phyloP scores from a whole-genome alignment of 306 rosid genomes.

The Quercus variabilis region DNA sequence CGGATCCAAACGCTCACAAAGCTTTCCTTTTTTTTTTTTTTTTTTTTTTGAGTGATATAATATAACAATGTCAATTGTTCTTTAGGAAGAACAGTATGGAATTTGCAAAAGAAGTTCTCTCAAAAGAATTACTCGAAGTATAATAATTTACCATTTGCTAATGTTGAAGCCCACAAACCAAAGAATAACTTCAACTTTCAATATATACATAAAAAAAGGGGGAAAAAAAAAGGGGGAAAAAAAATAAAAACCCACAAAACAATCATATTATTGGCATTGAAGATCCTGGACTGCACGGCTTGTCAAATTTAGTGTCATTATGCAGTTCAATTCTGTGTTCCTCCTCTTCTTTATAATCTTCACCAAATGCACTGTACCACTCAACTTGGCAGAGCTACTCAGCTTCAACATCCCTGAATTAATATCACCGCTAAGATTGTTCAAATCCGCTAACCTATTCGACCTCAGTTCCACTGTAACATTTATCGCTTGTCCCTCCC shows the following conservation, averaged over 20 bases:
- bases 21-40: no score
- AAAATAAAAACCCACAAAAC: not conserved
- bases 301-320: constrained; percentile 40
- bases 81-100: no score
- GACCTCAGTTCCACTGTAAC: constrained; percentile 30
- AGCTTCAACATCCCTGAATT: constrained; percentile 43
- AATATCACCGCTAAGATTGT: constrained; percentile 24
- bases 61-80: no score
- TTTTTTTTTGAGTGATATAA: no score
- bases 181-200: not conserved
- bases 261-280: constrained; percentile 20
- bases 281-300: constrained; percentile 32
- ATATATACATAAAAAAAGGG: no score
- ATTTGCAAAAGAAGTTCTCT: no score
- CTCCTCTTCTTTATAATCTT: constrained; percentile 35
- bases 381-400: constrained; percentile 29
- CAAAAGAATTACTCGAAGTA: no score
- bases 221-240: not conserved
- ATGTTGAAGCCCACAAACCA: no score
- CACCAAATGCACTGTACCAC: constrained; percentile 41
- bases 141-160: no score
- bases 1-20: no score
- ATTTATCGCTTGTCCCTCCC: constrained; percentile 20
- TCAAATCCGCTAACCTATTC: not conserved
- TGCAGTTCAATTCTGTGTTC: constrained; percentile 40